phyloP scores from a whole-genome alignment of 2,329 filamentous ascomycete genomes.

The Penicillium sp. region DNA sequence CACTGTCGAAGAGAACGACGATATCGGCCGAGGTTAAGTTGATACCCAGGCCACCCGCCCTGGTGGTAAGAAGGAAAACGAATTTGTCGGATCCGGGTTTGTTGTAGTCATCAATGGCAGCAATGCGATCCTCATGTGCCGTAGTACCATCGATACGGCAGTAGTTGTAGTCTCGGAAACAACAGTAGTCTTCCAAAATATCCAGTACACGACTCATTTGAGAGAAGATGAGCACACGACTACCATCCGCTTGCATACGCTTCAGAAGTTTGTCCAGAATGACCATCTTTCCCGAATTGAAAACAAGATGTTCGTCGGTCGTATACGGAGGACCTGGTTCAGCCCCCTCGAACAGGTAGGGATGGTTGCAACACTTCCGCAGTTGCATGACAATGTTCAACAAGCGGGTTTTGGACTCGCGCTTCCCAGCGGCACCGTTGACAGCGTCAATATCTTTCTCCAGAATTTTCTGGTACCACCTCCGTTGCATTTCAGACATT shows the following conservation, averaged over 20 bases:
- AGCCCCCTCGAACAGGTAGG: slow-evolving; percentile 93
- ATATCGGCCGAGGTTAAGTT: slow-evolving; percentile 93
- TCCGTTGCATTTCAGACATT: slow-evolving; percentile 98
- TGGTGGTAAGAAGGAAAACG: slow-evolving; percentile 86
- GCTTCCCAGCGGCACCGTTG: slow-evolving; percentile 90
- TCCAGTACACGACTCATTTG: slow-evolving; percentile 97
- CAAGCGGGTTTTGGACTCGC: slow-evolving; percentile 91
- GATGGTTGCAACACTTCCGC: slow-evolving; percentile 97
- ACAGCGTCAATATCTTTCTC: slow-evolving; percentile 99
- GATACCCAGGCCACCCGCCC: slow-evolving; percentile 91
- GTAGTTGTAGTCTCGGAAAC: slow-evolving; percentile 89
- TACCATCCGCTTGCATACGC: slow-evolving; percentile 75
- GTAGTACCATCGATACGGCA: slow-evolving; percentile 95
- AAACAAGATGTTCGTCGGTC: slow-evolving; percentile 88
- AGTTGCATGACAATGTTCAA: slow-evolving; percentile 99
- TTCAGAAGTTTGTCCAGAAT: slow-evolving; percentile 86
- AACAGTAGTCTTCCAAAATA: slow-evolving; percentile 95
- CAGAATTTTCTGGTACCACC: slow-evolving; percentile 98
- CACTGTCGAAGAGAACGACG: slow-evolving; percentile 90
- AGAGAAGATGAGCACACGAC: slow-evolving; percentile 95
- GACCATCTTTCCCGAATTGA: slow-evolving; percentile 93
- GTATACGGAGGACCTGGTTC: slow-evolving; percentile 96
- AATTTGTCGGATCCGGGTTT: slow-evolving; percentile 93
- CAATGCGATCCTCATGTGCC: slow-evolving; percentile 93
- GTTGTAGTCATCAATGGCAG: slow-evolving; percentile 97